Conservation (phyloP, 805 yeast species). For the Monosporozyma aerobia region DNA sequence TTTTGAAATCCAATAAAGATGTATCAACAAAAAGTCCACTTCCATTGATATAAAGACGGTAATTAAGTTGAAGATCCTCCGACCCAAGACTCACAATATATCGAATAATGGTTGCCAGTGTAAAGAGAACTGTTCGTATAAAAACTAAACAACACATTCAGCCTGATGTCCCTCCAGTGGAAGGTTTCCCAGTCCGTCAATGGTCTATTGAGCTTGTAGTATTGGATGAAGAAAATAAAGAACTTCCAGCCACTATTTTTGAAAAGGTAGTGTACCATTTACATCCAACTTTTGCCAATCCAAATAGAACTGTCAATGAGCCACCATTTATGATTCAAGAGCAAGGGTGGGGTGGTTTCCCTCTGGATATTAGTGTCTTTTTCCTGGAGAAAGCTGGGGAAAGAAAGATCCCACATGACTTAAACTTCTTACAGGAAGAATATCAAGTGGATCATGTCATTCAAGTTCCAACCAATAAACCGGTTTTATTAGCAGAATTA, state of each 20-base stretch:
- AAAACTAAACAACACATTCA: conserved; percentile 79
- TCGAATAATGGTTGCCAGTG: conserved; percentile 24
- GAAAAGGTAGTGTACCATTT: conserved; percentile 89
- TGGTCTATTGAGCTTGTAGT: conserved; percentile 79
- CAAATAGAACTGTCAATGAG: conserved; percentile 69
- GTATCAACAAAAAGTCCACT: background rate
- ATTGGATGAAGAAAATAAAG: conserved; percentile 72
- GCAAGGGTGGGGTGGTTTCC: conserved; percentile 98
- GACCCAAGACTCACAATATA: background rate
- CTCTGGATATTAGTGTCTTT: conserved; percentile 69
- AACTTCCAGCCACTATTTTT: conserved; percentile 79
- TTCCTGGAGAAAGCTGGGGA: conserved; percentile 88
- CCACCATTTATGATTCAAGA: conserved; percentile 85
- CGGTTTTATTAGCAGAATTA: conserved; percentile 59
- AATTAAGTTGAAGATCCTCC: background rate
- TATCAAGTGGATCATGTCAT: conserved; percentile 74
- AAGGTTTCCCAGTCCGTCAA: conserved; percentile 86
- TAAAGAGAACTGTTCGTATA: conserved; percentile 79
- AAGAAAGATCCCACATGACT: conserved; percentile 76
- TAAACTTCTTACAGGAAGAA: conserved; percentile 72
- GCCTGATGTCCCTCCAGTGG: conserved; percentile 76
- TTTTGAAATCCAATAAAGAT: background rate
- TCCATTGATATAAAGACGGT: background rate
- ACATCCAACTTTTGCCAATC: conserved; percentile 92
- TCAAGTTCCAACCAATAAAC: conserved; percentile 68